Percentiles rank a stretch among this genome's conserved stretches.
Evolutionary conservation across 2,329 filamentous ascomycete species (phyloP).

Genomic region (Neodidymelliopsis sp.): DNA sequence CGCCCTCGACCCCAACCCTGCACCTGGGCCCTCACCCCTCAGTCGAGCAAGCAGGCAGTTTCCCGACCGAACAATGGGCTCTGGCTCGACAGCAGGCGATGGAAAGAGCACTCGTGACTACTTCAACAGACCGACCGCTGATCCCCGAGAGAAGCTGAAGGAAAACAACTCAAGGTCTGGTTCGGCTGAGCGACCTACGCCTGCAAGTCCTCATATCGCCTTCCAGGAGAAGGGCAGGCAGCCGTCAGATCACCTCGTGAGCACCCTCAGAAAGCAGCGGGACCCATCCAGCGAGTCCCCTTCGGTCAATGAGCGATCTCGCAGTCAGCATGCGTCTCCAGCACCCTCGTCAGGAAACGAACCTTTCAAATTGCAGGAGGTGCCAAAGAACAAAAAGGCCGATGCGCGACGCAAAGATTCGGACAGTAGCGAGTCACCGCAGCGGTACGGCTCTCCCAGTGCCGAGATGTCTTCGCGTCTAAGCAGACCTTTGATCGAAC

Average conservation of each 20-base stretch:
- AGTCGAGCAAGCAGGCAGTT: slow-evolving; percentile 42
- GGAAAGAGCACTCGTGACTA: slow-evolving; percentile 52
- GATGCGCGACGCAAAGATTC: slow-evolving; percentile 56
- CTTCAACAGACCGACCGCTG: slow-evolving; percentile 49
- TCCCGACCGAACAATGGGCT: slow-evolving; percentile 33
- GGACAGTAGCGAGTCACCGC: slow-evolving; percentile 50
- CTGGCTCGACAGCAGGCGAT: slow-evolving; percentile 31
- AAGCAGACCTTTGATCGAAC: slow-evolving; percentile 44
- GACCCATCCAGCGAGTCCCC: slow-evolving; percentile 44
- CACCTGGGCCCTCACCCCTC: slow-evolving; percentile 50
- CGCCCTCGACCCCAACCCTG: slow-evolving; percentile 59
- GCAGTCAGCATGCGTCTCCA: slow-evolving; percentile 48
- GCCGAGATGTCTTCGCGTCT: slow-evolving; percentile 48
- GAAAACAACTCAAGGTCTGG: slow-evolving; percentile 55
- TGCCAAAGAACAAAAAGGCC: slow-evolving; percentile 69
- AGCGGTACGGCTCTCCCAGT: slow-evolving; percentile 50
- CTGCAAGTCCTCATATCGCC: slow-evolving; percentile 83
- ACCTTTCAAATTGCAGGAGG: slow-evolving; percentile 79
- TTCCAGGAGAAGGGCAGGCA: slow-evolving; percentile 84
- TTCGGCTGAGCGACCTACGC: slow-evolving; percentile 52
- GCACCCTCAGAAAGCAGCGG: slow-evolving; percentile 58
- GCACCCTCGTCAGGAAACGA: slow-evolving; percentile 46
- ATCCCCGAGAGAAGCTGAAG: slow-evolving; percentile 52
- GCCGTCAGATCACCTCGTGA: slow-evolving; percentile 67
- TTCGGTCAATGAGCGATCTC: slow-evolving; percentile 58